phyloP scores from a whole-genome alignment of 2,329 filamentous ascomycete species.

The Calonectria honghensis region DNA sequence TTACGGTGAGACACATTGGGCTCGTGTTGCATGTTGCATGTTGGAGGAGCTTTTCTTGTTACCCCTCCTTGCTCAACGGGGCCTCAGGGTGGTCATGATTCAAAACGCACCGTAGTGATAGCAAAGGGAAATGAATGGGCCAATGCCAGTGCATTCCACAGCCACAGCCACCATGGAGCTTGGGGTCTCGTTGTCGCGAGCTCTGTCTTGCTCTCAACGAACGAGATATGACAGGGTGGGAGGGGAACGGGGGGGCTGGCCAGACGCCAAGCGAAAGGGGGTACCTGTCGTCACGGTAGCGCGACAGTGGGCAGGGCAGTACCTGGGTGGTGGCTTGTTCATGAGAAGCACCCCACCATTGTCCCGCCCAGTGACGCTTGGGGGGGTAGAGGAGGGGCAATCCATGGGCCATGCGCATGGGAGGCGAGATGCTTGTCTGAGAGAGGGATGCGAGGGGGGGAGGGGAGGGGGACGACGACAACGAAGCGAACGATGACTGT shows the following conservation, averaged over 20 bases:
- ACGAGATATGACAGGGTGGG: conserved; percentile 13
- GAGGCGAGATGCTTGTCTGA: conserved; percentile 22
- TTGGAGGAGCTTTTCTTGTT: background rate
- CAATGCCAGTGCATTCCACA: conserved; percentile 30
- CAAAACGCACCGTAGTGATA: conserved; percentile 10
- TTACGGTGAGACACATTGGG: conserved; percentile 22
- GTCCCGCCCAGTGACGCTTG: conserved; percentile 32
- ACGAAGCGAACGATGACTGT: conserved; percentile 18
- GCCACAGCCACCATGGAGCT: conserved; percentile 29
- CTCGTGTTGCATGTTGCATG: conserved; percentile 14
- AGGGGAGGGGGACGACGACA: background rate
- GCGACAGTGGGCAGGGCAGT: conserved; percentile 9
- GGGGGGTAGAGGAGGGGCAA: conserved; percentile 39
- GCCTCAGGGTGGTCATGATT: background rate
- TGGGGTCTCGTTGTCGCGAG: conserved; percentile 22
- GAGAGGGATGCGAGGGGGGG: conserved; percentile 4
- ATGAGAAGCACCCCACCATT: conserved; percentile 37
- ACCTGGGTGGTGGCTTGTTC: conserved; percentile 10
- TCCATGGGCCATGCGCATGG: conserved; percentile 35
- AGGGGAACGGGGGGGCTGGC: conserved; percentile 8
- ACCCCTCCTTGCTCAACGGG: conserved; percentile 1
- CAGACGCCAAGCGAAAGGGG: conserved; percentile 21
- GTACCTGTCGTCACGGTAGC: conserved; percentile 34
- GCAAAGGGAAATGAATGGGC: conserved; percentile 5
- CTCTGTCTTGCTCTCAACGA: background rate